Evolutionary conservation across 106 monocot genomes (phyloP).

Genomic region (Triglochin maritima): DNA sequence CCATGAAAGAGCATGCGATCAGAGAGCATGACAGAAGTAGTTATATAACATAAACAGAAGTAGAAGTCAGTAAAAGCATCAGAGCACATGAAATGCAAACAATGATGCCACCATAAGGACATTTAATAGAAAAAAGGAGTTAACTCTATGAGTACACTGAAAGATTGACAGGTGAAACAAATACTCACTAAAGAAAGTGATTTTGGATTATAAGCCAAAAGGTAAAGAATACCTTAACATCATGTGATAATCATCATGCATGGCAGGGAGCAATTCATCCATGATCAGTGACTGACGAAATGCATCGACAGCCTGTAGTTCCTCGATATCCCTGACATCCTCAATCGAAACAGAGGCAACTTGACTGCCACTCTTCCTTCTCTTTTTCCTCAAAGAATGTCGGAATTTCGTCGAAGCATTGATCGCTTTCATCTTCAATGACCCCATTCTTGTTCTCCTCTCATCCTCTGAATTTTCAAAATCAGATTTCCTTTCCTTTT

Average conservation of each 20-base stretch:
- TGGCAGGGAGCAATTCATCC: slow-evolving; percentile 62
- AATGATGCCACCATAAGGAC: too few relatives aligned
- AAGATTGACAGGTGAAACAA: too few relatives aligned
- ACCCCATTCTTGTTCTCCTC: slow-evolving; percentile 45
- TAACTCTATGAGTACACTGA: not conserved
- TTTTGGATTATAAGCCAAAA: not conserved
- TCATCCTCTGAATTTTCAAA: slow-evolving; percentile 72
- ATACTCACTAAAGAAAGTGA: too few relatives aligned
- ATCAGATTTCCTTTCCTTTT: slow-evolving; percentile 57
- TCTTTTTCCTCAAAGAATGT: slow-evolving; percentile 53
- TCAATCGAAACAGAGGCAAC: slow-evolving; percentile 44
- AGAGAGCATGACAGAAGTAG: not conserved
- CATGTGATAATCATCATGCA: slow-evolving; percentile 73
- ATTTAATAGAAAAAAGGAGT: too few relatives aligned
- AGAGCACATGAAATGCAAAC: too few relatives aligned
- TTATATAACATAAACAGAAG: too few relatives aligned
- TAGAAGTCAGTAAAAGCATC: too few relatives aligned
- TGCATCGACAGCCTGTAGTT: slow-evolving; percentile 62
- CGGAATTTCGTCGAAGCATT: slow-evolving; percentile 66
- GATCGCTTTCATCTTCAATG: slow-evolving; percentile 63
- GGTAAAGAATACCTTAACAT: slow-evolving; percentile 61
- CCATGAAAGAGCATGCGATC: not conserved
- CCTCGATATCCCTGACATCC: slow-evolving; percentile 60
- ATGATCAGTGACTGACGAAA: slow-evolving; percentile 48
- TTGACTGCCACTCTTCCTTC: slow-evolving; percentile 32